Conservation (phyloP, 1,139 yeast species). For the Kodamaea anthophila region DNA sequence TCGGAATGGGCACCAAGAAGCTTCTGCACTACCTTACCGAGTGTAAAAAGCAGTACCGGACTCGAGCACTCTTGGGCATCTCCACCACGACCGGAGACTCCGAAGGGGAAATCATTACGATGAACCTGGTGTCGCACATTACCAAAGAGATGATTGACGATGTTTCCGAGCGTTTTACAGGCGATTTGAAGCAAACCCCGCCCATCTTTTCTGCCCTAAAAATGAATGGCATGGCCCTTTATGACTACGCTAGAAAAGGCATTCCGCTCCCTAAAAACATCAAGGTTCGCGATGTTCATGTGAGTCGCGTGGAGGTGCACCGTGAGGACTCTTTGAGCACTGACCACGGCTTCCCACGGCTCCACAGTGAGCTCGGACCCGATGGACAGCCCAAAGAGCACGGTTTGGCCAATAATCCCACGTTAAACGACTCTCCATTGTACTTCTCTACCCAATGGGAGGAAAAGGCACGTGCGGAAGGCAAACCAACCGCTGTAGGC, state of each 20-base stretch:
- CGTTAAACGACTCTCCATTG: slow-evolving; percentile 56
- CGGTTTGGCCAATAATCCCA: slow-evolving; percentile 47
- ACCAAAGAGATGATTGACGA: slow-evolving; percentile 46
- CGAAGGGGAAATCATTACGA: slow-evolving; percentile 73
- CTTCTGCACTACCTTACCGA: slow-evolving; percentile 67
- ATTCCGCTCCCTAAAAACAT: slow-evolving; percentile 78
- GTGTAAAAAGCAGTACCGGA: slow-evolving; percentile 71
- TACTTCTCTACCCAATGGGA: slow-evolving; percentile 51
- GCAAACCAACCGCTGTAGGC: slow-evolving; percentile 21
- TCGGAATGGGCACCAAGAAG: slow-evolving; percentile 84
- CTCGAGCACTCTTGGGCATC: slow-evolving; percentile 81
- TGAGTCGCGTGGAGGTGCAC: slow-evolving; percentile 49
- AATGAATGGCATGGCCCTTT: slow-evolving; percentile 89
- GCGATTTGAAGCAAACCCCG: slow-evolving; percentile 82
- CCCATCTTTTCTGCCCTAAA: slow-evolving; percentile 93
- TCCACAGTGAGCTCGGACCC: slow-evolving; percentile 48
- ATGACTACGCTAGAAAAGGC: slow-evolving; percentile 91
- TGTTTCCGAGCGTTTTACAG: slow-evolving; percentile 60
- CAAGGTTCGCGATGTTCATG: slow-evolving; percentile 64
- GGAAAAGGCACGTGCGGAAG: slow-evolving; percentile 34
- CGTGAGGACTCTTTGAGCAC: slow-evolving; percentile 46
- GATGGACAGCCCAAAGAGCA: slow-evolving; percentile 44
- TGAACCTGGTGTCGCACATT: slow-evolving; percentile 53
- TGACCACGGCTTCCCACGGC: slow-evolving; percentile 50
- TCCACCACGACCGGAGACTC: slow-evolving; percentile 92